Evolutionary conservation across 371 early-diverging fungal species (phyloP), one percentile per base, ranked within the genome.

Genomic region (Mucor sp.): DNA sequence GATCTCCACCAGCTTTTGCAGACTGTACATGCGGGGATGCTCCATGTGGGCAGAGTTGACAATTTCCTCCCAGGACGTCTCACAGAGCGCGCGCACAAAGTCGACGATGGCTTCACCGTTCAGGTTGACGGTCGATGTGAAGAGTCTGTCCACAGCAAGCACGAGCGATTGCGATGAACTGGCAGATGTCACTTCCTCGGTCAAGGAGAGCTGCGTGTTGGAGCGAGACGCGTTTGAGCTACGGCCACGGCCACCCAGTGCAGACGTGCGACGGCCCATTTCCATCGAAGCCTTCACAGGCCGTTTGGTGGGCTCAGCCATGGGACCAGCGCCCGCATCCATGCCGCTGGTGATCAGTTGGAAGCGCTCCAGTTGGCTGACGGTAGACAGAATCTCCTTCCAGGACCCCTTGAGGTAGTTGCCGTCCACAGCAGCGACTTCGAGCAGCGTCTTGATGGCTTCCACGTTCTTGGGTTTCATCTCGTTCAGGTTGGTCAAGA

Each of bases 1-100:
- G 28, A 97, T 95, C 68, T 97, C 98, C 0, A 97, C 96, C 9
- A 97, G 86, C 61, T 95, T 91, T 68, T 93, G 94, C 64, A 96
- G 77, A 74, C 94, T 93, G 83, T 94, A 96, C 92, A 96, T 92
- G 12, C 94, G 74, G 23, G 96, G 85, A 28, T 87, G 84, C 28
- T 85, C 85, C 63, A 80, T 66, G 47, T 78, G 79, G 8, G 86
- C 81, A 14, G 91, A 87, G 2, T 90, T 86, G 0, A 89, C 84
- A 47, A 97, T 93, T 70, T 96, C 98, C 63, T 94, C 93, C 94
- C 93, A 93, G 8, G 96, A 94, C 0, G 92, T 91, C 25, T 85
- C 83, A 70, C 95, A 93, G 55, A 97, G 83, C 4, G 95, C 93
- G 4, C 90, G 83, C 0, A 95, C 94, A 83, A 97, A 96, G 60